These are phyloP conservation scores for Metarhizium humberi DNA, from an alignment of 2,329 filamentous ascomycete species.

Conservation along the genomic window DNA sequence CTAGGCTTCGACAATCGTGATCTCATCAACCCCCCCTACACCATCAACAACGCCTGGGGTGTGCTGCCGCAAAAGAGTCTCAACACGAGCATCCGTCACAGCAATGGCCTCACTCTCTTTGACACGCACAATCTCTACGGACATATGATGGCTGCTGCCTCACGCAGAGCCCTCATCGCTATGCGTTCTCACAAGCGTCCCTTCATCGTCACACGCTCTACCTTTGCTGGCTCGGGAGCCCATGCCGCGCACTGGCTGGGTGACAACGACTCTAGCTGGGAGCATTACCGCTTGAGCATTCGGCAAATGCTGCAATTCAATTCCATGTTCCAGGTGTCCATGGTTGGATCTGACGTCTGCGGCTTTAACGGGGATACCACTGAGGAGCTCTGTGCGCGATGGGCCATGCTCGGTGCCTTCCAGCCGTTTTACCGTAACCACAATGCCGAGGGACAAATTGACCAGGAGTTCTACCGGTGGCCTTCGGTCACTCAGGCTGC, in stretches of 20 bases:
- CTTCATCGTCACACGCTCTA: conserved; percentile 65
- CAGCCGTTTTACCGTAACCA: conserved; percentile 62
- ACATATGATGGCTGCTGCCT: conserved; percentile 62
- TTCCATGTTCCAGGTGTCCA: conserved; percentile 57
- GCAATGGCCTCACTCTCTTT: conserved; percentile 58
- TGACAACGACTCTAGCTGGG: conserved; percentile 37
- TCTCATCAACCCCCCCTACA: conserved; percentile 12
- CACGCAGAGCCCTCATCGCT: conserved; percentile 54
- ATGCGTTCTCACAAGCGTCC: conserved; percentile 57
- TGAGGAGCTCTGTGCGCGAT: conserved; percentile 54
- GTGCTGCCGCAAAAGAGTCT: conserved; percentile 50
- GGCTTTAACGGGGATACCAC: conserved; percentile 59
- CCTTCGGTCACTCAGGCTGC: conserved; percentile 50
- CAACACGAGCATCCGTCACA: conserved; percentile 57
- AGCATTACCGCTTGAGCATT: conserved; percentile 49
- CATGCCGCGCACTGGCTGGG: conserved; percentile 55
- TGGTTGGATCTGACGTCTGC: conserved; percentile 67
- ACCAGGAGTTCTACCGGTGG: conserved; percentile 63
- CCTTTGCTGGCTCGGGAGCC: conserved; percentile 61
- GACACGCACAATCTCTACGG: conserved; percentile 75
- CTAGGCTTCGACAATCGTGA: conserved; percentile 12
- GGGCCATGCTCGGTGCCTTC: conserved; percentile 58
- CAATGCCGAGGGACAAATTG: conserved; percentile 30
- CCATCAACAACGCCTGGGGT: conserved; percentile 22
- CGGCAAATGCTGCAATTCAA: conserved; percentile 50